Conservation (phyloP, 1,284 basidiomycete genomes). For the Sanghuangporus sanghuang region DNA sequence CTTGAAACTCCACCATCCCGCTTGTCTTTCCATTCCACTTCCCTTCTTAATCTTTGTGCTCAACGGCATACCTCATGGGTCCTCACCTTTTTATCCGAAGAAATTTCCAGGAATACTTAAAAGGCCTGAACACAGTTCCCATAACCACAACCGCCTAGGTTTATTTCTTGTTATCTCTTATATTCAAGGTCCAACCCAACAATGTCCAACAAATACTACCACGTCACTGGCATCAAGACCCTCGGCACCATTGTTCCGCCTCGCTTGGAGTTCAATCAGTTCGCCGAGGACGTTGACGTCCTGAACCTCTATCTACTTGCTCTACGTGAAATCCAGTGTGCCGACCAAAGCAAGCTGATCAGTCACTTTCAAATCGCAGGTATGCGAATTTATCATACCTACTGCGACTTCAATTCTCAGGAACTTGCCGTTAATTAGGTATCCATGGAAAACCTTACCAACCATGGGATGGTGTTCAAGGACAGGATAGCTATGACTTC, state of each 20-base stretch:
- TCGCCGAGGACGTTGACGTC: slow-evolving; percentile 37
- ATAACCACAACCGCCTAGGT: no score
- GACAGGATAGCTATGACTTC: slow-evolving; percentile 25
- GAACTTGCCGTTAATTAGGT: slow-evolving; percentile 21
- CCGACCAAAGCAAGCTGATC: slow-evolving; percentile 27
- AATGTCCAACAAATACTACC: slow-evolving; percentile 11
- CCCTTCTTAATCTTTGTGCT: no score
- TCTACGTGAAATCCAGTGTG: slow-evolving; percentile 31
- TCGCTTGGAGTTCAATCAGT: slow-evolving; percentile 41
- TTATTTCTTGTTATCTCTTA: no score
- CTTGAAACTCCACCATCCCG: no score
- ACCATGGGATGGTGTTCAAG: slow-evolving; percentile 36
- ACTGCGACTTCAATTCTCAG: no score
- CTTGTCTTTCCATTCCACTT: no score
- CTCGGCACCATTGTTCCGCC: slow-evolving; percentile 20
- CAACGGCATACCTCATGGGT: no score
- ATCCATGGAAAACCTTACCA: slow-evolving; percentile 45
- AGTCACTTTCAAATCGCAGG: slow-evolving; percentile 40
- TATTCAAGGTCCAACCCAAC: no score
- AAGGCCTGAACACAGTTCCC: no score
- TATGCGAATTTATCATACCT: background rate
- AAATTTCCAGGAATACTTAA: no score
- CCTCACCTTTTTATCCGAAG: no score
- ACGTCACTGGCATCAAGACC: slow-evolving; percentile 15
- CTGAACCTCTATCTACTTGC: slow-evolving; percentile 48